Conservation (phyloP, 73 alveolate genomes). For the Urostyla sp. region DNA sequence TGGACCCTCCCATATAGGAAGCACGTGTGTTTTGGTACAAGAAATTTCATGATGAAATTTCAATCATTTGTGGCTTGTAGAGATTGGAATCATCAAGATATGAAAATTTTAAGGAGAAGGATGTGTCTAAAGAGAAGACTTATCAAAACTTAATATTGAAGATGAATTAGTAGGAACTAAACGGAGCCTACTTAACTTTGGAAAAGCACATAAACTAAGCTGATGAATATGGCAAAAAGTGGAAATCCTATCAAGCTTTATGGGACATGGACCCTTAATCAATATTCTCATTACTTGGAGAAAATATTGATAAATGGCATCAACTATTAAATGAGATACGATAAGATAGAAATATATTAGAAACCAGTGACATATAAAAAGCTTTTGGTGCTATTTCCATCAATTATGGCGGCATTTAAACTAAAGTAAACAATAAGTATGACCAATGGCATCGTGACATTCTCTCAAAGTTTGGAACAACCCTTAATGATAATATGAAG, state of each 20-base stretch:
- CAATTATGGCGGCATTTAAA: slow-evolving; percentile 93
- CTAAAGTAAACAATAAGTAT: slow-evolving; percentile 96
- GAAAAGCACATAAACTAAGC: slow-evolving; percentile 78
- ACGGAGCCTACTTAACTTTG: slow-evolving; percentile 80
- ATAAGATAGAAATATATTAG: slow-evolving; percentile 91
- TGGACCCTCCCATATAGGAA: slow-evolving; percentile 98
- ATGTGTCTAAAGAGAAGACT: slow-evolving; percentile 46
- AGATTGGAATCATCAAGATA: slow-evolving; percentile 68
- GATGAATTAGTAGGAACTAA: slow-evolving; percentile 72
- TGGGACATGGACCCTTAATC: slow-evolving; percentile 98
- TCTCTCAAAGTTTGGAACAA: slow-evolving; percentile 91
- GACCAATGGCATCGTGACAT: slow-evolving; percentile 98
- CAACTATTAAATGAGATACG: slow-evolving; percentile 92
- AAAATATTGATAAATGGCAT: slow-evolving; percentile 95
- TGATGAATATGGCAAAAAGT: slow-evolving; percentile 95
- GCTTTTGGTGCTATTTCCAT: slow-evolving; percentile 98
- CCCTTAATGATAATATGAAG: slow-evolving; percentile 88
- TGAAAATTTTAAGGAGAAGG: slow-evolving; percentile 58
- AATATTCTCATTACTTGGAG: slow-evolving; percentile 90
- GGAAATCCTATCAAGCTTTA: slow-evolving; percentile 98
- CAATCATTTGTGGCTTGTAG: slow-evolving; percentile 75
- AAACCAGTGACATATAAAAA: slow-evolving; percentile 89
- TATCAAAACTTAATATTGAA: slow-evolving; percentile 67
- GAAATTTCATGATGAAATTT: slow-evolving; percentile 89
- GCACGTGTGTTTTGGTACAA: slow-evolving; percentile 97